Base-by-base conservation (phyloP, 768 basidiomycete genomes). In the Ephemerocybe angulata region DNA sequence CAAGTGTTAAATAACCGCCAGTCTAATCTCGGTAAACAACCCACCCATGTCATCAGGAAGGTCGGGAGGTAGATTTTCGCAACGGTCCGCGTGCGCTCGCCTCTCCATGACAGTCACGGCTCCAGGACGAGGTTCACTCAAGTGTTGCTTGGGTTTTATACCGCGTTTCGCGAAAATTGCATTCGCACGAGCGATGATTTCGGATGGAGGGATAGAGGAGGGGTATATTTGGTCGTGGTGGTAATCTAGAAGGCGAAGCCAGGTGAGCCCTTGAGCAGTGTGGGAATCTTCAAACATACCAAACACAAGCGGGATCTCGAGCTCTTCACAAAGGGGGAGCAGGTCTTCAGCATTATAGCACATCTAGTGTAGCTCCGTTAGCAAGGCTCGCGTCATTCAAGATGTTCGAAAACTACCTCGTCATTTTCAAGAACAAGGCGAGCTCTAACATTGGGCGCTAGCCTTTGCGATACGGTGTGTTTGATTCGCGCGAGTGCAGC, bases 371-470 rank as follows among this genome's bases (percentile, higher is more conserved):
- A 24, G 15, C 27, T 13, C n/a, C n/a, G 22, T 17, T 3, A 43
- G 22, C 12, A 29, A 46, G n/a, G n/a, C 17, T 3, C 24, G 31
- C 22, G 15, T 11, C 6, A 35, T 10, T 33, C 24, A 19, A 6
- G 25, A 24, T 17, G n/a, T 50, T n/a, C 42, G 19, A 17, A 11
- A 63, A 72, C 38, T 54, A 89, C 90, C 75, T 98, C 95, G 60
- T 97, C 95, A 57, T 97, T 98, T 70, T 98, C 95, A n/a, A 94
- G 75, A 1, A 93, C 93, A 21, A 95, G 67, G 42, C 95, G 78
- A 13, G 77, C 77, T 57, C 88, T 82, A 55, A 92, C 84, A 22
- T 81, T 79, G 21, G 79, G 71, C 7, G 84, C 76, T 35, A 93
- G 76, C n/a, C 68, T 62, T 10, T 78, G 75, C 46, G 65, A 71